Evolutionary conservation across 371 early-diverging fungal genomes (phyloP), one percentile per base, ranked within the genome.

Genomic region (Lichtheimia hyalospora): DNA sequence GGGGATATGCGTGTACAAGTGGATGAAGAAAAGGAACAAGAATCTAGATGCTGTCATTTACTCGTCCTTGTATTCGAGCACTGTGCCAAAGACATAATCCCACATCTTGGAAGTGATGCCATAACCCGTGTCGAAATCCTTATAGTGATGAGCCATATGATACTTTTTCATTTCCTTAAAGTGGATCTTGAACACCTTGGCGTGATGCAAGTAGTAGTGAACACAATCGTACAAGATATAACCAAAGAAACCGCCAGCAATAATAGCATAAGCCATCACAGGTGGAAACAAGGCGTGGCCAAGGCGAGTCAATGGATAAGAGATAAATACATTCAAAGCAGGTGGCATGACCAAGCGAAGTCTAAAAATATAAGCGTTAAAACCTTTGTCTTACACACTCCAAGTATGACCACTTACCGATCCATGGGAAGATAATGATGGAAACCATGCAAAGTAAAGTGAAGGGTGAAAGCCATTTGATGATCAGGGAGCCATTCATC

Each of bases 401-500:
- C 5, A 25, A 25, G 25, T 25, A 25, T 25, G 0, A 34, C 34
- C 10, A 50, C 75, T 57, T 76, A 90, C 89, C 86, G 84, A 68
- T 97, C 97, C 96, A 96, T 96, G 1, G 97, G 97, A 54, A 97
- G 67, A 69, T 87, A 96, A 75, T 97, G 97, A 76, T 97, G 97
- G 28, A 97, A 89, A 40, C 97, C 97, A 65, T 97, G 97, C 15
- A 96, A 72, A 58, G 90, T 66, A 66, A 97, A 97, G 68, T 97
- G 97, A 2, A 86, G 65, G 14, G 84, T 49, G 57, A 93, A 80
- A n/a, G 87, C 85, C 21, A 84, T 58, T 20, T 86, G 89, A 58
- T 90, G 82, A 68, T 96, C 94, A 27, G 97, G 97, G 61, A 97
- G 67, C 25, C 80, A 70, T 12, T 88, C 87, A 63, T 97, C 97